Evolutionary conservation across 2,329 filamentous ascomycete species (phyloP), one percentile per base, ranked within the genome.

Genomic region (Cladophialophora immunda): DNA sequence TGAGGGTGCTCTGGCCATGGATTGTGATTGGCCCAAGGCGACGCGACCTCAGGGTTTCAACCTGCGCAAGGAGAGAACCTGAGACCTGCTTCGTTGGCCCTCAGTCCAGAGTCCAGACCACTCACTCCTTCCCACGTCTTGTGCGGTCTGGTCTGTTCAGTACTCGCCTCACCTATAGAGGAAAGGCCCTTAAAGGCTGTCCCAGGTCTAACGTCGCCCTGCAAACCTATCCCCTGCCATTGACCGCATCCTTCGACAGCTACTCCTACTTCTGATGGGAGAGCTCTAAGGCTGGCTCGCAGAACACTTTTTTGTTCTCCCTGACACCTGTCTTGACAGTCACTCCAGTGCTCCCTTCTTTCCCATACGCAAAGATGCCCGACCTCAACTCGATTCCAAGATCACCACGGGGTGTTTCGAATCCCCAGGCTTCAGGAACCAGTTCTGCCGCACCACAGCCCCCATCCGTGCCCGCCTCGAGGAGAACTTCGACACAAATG

Each of bases 401-500:
- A 45, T 76, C 76, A 58, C 76, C 77, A 57, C 76, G 74, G 63
- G 75, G 73, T 36, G 74, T 71, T 34, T 55, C 75, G 45, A 75
- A 73, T 55, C 73, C 76, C 61, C 73, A 77, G 32, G 76, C 77
- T 27, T 69, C 75, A 2, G 70, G 69, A 53, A 45, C 73, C 72
- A 36, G 57, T 41, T 22, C 68, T 54, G 32, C 50, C 30, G 30
- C 64, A 27, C 55, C 36, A 55, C 64, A 62, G 27, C 50, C 52
- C n/a, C 68, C 67, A 15, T 65, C 60, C 9, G 63, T 62, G 27
- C 32, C 69, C n/a, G 67, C 69, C 7, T 82, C 83, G 56, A 80
- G 83, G 70, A 81, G 81, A 29, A 77, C 80, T 29, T 83, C 81
- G 15, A 82, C 83, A 68, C 76, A 78, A 61, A 85, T 85, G 82